Percentiles rank a stretch among this genome's conserved stretches.
phyloP scores from a whole-genome alignment of 1,284 basidiomycete species.

The Ustilago vetiveriae region DNA sequence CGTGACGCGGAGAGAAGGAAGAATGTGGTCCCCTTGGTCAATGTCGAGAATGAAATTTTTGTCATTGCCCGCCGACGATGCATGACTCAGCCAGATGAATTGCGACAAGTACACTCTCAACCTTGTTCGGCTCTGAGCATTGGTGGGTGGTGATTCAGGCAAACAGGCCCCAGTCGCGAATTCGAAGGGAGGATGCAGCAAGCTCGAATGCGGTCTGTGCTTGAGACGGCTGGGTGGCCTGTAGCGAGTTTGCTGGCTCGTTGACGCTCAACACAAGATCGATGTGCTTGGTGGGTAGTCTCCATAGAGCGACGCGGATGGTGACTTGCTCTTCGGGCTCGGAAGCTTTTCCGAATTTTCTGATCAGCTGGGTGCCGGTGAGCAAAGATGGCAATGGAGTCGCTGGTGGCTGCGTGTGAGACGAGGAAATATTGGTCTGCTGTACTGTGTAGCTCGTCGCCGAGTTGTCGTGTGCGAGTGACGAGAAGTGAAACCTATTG shows the following conservation, averaged over 20 bases:
- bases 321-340: slow-evolving; percentile 49
- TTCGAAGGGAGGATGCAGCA: slow-evolving; percentile 24
- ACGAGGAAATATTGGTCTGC: slow-evolving; percentile 65
- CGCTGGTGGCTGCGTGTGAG: slow-evolving; percentile 5
- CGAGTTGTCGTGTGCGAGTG: slow-evolving; percentile 89
- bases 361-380: slow-evolving; percentile 54
- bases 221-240: slow-evolving; percentile 1
- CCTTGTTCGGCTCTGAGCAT: too few relatives aligned
- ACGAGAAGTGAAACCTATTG: slow-evolving; percentile 85
- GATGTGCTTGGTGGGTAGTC: slow-evolving; percentile 55
- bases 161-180: slow-evolving; percentile 40
- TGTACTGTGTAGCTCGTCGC: slow-evolving; percentile 73
- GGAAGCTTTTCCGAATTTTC: slow-evolving; percentile 58
- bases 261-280: slow-evolving; percentile 65
- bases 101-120: too few relatives aligned
- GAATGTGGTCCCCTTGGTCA: too few relatives aligned
- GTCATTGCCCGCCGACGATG: too few relatives aligned
- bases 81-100: too few relatives aligned
- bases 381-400: slow-evolving; percentile 50
- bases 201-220: slow-evolving; percentile 29
- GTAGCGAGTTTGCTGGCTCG: slow-evolving; percentile 33
- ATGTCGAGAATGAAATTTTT: too few relatives aligned
- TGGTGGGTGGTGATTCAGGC: slow-evolving; percentile 16
- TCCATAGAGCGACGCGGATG: slow-evolving; percentile 61
- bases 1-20: too few relatives aligned